phyloP scores from a whole-genome alignment of 352 stramenopile genomes.

The Pythium coloratum region DNA sequence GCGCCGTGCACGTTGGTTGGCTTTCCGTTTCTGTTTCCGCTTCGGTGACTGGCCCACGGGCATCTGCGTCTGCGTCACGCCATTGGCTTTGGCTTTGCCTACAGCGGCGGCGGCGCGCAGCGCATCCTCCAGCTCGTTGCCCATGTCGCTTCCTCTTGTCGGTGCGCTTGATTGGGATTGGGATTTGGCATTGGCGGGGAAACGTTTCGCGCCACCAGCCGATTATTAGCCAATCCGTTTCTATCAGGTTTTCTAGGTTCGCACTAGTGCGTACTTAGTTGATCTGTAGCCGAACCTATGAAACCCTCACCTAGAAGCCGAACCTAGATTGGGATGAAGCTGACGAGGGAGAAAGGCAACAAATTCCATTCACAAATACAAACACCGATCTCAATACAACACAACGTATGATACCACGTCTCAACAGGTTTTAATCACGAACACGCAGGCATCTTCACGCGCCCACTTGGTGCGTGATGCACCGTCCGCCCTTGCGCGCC shows the following conservation, averaged over 20 bases:
- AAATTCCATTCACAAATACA: not conserved
- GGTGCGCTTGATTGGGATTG: not conserved
- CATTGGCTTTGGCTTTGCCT: slow-evolving; percentile 1
- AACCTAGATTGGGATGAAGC: not conserved
- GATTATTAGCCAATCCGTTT: slow-evolving; percentile 30
- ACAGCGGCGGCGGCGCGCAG: slow-evolving; percentile 21
- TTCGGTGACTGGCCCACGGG: not conserved
- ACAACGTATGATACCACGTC: not conserved
- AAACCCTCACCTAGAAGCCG: not conserved
- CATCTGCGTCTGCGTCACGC: not conserved
- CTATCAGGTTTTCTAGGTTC: slow-evolving; percentile 1
- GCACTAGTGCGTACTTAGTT: not conserved
- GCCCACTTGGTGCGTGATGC: slow-evolving; percentile 53
- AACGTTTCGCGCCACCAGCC: slow-evolving; percentile 19
- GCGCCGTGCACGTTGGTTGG: not conserved
- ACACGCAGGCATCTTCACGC: not conserved
- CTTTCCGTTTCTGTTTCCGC: not conserved
- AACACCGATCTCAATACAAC: not conserved
- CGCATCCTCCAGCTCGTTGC: slow-evolving; percentile 27
- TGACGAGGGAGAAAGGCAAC: not conserved
- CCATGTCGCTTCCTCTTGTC: not conserved
- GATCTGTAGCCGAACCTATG: not conserved
- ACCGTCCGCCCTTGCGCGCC: slow-evolving; percentile 70
- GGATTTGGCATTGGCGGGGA: slow-evolving; percentile 5
- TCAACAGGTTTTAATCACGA: not conserved